A percentile compares a stretch with the other conserved stretches of the same genome.
Evolutionary conservation across 208 protist genomes (phyloP).

Genomic region (Crithidia expoeki): DNA sequence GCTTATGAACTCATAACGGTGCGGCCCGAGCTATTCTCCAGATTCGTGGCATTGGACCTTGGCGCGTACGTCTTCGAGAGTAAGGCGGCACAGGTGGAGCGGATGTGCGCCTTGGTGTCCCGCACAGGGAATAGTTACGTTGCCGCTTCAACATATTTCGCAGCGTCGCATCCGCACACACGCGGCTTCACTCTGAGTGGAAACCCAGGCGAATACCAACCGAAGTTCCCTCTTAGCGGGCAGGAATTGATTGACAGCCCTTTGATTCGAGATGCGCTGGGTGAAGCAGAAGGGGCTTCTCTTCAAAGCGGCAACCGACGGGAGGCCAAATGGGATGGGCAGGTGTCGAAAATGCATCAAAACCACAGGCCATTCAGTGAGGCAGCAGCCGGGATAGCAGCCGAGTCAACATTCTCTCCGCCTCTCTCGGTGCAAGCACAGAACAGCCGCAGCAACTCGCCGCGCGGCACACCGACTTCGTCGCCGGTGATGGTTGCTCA

Average conservation of each 20-base stretch:
- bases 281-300: too few species aligned
- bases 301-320: too few species aligned
- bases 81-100: slow-evolving; percentile 22
- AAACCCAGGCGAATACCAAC: neutral
- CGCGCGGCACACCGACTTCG: neutral
- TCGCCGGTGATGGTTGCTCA: slow-evolving; percentile 13
- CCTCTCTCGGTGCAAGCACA: neutral
- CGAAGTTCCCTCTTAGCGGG: too few species aligned
- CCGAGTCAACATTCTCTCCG: too few species aligned
- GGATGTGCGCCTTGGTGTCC: slow-evolving; percentile 21
- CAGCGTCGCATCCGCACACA: neutral
- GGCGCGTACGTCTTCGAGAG: slow-evolving; percentile 40
- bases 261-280: too few species aligned
- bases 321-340: too few species aligned
- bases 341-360: too few species aligned
- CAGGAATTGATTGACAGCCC: too few species aligned
- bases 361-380: neutral
- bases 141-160: neutral
- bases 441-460: neutral
- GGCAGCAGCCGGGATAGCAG: too few species aligned
- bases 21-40: slow-evolving; percentile 57
- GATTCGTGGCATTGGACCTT: slow-evolving; percentile 62
- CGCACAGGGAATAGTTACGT: neutral
- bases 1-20: slow-evolving; percentile 66
- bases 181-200: neutral